Base-by-base conservation (phyloP, 768 basidiomycete species). In the Cyclocybe cylindracea region DNA sequence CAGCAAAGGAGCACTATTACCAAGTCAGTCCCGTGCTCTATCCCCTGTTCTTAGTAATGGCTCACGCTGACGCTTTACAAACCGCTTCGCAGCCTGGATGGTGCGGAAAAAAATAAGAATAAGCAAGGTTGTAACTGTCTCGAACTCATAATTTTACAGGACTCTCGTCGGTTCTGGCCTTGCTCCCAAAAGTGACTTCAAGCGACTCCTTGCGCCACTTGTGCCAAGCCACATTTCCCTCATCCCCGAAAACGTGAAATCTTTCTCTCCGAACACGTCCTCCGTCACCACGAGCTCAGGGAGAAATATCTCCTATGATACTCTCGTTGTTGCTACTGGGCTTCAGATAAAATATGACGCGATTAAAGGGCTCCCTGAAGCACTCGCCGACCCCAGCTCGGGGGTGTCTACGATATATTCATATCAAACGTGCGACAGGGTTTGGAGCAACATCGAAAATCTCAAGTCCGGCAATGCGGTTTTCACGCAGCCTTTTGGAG, bases 401-500 rank as follows among this genome's bases (percentile, higher is more conserved):
- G 87, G 89, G 2, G 94, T 99, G 32, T 91, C 93, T 7, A 89
- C 90, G 7, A 97, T 97, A 54, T 98, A 98, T 72, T 89, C 89
- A 0, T 91, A 91, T 68, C 82, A 89, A 48, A 88, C 91, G 5
- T 91, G 88, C 62, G 93, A 97, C 71, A 94, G 93, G 70, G 83
- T 84, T 11, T 96, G 91, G 92, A 70, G 76, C 38, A 86, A 94
- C 60, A 86, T 98, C 40, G 83, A 92, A 52, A 77, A 77, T 10
- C 78, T 94, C 50, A 80, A 87, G 34, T 72, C 77, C 2, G 94
- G 95, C 10, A 83, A 86, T 47, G 94, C 94, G 4, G 79, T 98
- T 59, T 99, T 98, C 73, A 98, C 95, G 0, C 96, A 98, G 62
- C 96, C 95, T 34, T 83, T 88, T 10, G 94, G 95, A 11, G 72